phyloP scores from a whole-genome alignment of 257 asterid species.

The Asclepias syriaca region DNA sequence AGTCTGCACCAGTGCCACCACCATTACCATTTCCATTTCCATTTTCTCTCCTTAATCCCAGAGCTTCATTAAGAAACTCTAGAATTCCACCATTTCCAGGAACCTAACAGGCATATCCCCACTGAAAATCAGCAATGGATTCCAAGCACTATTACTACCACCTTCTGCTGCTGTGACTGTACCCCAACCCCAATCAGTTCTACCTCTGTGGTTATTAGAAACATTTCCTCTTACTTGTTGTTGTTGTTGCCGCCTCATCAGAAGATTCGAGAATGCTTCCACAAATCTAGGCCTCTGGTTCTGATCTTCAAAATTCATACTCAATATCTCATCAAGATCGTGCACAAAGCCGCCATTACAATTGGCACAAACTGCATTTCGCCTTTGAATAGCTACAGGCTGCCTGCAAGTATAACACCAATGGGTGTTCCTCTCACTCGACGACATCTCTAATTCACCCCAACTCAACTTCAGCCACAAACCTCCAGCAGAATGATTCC shows the following conservation, averaged over 20 bases:
- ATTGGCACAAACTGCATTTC: slow-evolving; percentile 40
- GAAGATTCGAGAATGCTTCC: slow-evolving; percentile 63
- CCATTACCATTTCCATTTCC: slow-evolving; percentile 10
- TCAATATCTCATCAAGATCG: slow-evolving; percentile 58
- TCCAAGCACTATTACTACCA: slow-evolving; percentile 45
- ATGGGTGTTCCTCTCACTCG: slow-evolving; percentile 53
- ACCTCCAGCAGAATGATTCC: slow-evolving; percentile 7
- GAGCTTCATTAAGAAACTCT: slow-evolving; percentile 73
- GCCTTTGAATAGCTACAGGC: slow-evolving; percentile 47
- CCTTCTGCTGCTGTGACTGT: slow-evolving; percentile 15
- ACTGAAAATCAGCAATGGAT: slow-evolving; percentile 67
- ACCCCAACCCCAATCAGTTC: slow-evolving; percentile 20
- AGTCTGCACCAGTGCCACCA: slow-evolving; percentile 42
- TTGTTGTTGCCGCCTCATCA: slow-evolving; percentile 27
- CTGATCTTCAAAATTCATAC: slow-evolving; percentile 32
- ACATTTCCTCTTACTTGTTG: slow-evolving; percentile 39
- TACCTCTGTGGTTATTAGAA: slow-evolving; percentile 21
- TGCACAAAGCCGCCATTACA: slow-evolving; percentile 79
- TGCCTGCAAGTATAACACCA: slow-evolving; percentile 89
- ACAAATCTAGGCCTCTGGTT: slow-evolving; percentile 70
- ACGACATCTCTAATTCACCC: slow-evolving; percentile 50
- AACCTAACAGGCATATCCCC: slow-evolving; percentile 77
- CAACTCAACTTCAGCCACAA: not conserved
- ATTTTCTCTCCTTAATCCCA: slow-evolving; percentile 68
- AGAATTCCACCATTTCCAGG: slow-evolving; percentile 63